Evolutionary conservation across 2,329 filamentous ascomycete species (phyloP), one percentile per base, ranked within the genome.

Genomic region (Penicillium decumbens): DNA sequence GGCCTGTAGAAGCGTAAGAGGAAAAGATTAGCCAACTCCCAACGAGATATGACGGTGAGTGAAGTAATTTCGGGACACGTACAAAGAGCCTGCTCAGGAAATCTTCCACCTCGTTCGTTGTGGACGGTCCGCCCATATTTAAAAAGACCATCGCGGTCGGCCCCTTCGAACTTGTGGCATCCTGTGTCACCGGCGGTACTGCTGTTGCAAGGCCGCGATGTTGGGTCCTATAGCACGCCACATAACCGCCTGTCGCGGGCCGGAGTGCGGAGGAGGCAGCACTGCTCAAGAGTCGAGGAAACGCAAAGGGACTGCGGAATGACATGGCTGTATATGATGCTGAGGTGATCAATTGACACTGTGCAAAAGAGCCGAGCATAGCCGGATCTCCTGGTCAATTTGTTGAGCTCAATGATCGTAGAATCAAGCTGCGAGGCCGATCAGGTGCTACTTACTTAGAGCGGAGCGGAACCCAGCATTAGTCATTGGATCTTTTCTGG

Each of bases 131-230:
- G 52, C 93, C 93, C 93, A 98, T 98, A 73, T 98, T 98, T 75
- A 98, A 82, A 66, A 98, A 96, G 12, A 98, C 93, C 83, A 98
- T 97, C 38, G 93, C 93, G 4, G 93, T 98, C 6, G 91, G 90
- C 0, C 92, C 92, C 65, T 88, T 80, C 2, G 80, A 78, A 42
- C 79, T 81, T 0, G 81, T 81, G 6, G 80, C 77, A 78, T 89
- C 80, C 69, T 95, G 89, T 0, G 88, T 91, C 20, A 93, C 89
- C 6, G 89, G 88, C 9, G 88, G 87, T 4, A 82, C 83, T 15
- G 79, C 76, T 12, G 83, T 86, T 27, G 85, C 85, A 59, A 75
- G 72, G 4, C 65, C 63, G 41, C 63, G 58, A 53, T 63, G 61
- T 20, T 63, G 66, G 40, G 58, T 50, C 37, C 56, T 45, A 43